Percentiles rank a stretch among this genome's conserved stretches.
Conservation (phyloP, 2,329 filamentous ascomycete species). For the Rosellinia necatrix region DNA sequence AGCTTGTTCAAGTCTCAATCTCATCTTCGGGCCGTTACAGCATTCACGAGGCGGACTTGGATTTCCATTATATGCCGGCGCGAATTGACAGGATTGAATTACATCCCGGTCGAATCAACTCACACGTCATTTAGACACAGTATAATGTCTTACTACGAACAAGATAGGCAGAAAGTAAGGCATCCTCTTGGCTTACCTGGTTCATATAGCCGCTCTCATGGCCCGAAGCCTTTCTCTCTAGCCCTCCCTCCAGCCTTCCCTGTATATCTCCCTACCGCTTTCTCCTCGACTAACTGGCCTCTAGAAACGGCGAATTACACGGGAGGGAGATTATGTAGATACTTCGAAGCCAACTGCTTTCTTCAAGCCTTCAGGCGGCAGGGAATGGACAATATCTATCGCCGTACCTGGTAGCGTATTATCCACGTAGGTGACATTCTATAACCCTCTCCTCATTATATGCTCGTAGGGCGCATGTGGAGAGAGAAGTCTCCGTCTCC, state of each 20-base stretch:
- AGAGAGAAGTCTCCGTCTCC: neutral
- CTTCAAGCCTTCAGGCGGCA: slow-evolving; percentile 67
- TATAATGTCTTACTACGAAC: slow-evolving; percentile 35
- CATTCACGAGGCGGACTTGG: no score
- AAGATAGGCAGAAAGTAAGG: slow-evolving; percentile 39
- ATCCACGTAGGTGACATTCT: slow-evolving; percentile 61
- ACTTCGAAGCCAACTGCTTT: slow-evolving; percentile 71
- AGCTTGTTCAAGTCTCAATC: neutral
- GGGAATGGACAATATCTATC: slow-evolving; percentile 76
- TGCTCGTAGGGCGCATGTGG: neutral
- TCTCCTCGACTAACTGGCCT: slow-evolving; percentile 17
- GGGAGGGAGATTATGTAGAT: slow-evolving; percentile 49
- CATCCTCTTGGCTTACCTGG: neutral
- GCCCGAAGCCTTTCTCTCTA: no score
- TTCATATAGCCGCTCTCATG: neutral
- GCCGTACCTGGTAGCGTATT: slow-evolving; percentile 80
- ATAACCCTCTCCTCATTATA: neutral
- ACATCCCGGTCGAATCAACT: no score
- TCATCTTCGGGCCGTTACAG: no score
- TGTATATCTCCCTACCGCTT: no score
- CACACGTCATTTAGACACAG: no score
- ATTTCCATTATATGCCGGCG: no score
- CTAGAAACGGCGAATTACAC: slow-evolving; percentile 57
- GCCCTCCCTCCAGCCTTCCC: no score
- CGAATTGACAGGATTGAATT: no score